Base-by-base conservation (phyloP, 345 rosid species). In the Hibiscus trionum region DNA sequence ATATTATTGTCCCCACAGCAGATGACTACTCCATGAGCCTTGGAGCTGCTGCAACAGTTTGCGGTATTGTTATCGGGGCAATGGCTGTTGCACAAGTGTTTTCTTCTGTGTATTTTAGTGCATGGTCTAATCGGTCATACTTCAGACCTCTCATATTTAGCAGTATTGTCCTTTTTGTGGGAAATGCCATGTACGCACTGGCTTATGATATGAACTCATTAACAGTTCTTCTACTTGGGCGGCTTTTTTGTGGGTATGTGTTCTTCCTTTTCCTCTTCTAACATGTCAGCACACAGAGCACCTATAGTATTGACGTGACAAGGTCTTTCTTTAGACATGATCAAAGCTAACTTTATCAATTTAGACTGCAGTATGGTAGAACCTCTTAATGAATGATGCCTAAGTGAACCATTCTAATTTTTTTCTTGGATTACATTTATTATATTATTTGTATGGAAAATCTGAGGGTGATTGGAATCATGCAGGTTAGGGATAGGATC, bases 81-180 rank as follows among this genome's bases (percentile, higher is more conserved):
- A 96, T 96, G 99, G 99, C 98, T 58, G 88, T 93, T 70, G 99
- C 98, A n/a, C 97, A 96, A 82, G 84, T 96, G 62, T 96, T 96
- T 79, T 96, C 99, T 46, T 96, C 98, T 0, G 93, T 96, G 71
- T 96, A 96, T 81, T 93, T 96, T 79, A 96, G 98, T 75, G 99
- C 97, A 5, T 96, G 99, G 97, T 96, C 99, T 72, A 96, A 96
- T 78, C 86, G 75, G 70, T 96, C 99, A 47, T 96, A 96, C 87
- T 96, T 83, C 87, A 90, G 72, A 77, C 98, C 99, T 84, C 99
- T 96, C 67, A 82, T 96, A 61, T 91, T 96, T 69, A 96, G 99
- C 79, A 96, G 95, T 71, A 83, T 90, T 21, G 93, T 88, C 57
- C 97, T 96, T 73, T 52, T 91, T 27, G 70, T 90, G 11, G 99